Evolutionary conservation across 371 early-diverging fungal genomes (phyloP).

Genomic region (Gilbertella persicaria): DNA sequence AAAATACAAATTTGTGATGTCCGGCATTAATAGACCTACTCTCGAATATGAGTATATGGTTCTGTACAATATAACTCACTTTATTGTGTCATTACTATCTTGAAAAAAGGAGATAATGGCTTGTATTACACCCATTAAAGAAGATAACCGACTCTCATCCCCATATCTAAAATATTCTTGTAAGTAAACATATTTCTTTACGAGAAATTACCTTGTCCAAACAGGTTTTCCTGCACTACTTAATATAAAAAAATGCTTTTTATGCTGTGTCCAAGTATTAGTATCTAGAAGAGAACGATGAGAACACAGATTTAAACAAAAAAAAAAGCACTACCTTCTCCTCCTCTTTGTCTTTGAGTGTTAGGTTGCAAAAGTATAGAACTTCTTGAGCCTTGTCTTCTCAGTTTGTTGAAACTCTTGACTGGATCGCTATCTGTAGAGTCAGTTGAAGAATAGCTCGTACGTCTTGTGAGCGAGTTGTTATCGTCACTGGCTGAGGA

Average conservation of each 20-base stretch:
- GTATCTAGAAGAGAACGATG: conserved; percentile 10
- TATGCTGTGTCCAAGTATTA: conserved; percentile 60
- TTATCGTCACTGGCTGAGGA: conserved; percentile 3
- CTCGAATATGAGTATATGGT: neutral
- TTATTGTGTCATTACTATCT: conserved; percentile 79
- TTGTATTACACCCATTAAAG: conserved; percentile 90
- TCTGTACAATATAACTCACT: conserved; percentile 35
- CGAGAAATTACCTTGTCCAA: conserved; percentile 60
- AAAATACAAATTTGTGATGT: conserved; percentile 81
- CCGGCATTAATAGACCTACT: conserved; percentile 76
- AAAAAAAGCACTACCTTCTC: too few species aligned
- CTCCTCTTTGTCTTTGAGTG: conserved; percentile 5
- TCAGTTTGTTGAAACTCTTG: conserved; percentile 39
- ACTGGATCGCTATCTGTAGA: conserved; percentile 40
- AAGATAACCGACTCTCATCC: conserved; percentile 86
- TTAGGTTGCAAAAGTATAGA: conserved; percentile 15
- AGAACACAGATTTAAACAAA: too few species aligned
- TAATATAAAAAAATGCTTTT: conserved; percentile 82
- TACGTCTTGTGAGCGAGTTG: conserved; percentile 16
- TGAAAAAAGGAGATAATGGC: conserved; percentile 88
- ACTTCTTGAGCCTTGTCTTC: conserved; percentile 42
- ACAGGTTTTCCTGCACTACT: conserved; percentile 90
- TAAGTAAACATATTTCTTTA: neutral
- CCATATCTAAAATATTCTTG: conserved; percentile 67
- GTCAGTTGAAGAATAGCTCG: conserved; percentile 37